Percentiles rank a stretch among this genome's conserved stretches.
Evolutionary conservation across 768 basidiomycete species (phyloP).

Genomic region (Suillus tomentosus): DNA sequence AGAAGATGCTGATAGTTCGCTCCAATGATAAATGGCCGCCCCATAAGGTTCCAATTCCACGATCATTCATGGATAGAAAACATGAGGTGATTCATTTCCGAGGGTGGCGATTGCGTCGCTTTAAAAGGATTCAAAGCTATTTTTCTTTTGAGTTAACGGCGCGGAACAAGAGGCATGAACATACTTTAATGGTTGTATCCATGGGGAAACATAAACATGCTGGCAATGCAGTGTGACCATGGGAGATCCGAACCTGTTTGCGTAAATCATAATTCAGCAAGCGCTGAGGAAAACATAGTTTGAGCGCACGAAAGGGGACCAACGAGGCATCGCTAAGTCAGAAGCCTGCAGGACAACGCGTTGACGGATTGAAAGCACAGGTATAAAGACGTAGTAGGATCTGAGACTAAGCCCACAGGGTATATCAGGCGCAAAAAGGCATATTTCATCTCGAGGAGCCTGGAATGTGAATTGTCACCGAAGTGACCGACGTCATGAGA

Average conservation of each 20-base stretch:
- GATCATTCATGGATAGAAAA: slow-evolving; percentile 25
- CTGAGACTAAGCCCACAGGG: slow-evolving; percentile 7
- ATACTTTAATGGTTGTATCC: slow-evolving; percentile 16
- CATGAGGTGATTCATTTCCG: slow-evolving; percentile 39
- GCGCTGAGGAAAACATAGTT: slow-evolving; percentile 16
- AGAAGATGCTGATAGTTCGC: slow-evolving; percentile 30
- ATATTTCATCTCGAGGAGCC: slow-evolving; percentile 10
- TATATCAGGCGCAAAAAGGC: slow-evolving; percentile 8
- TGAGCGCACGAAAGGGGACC: slow-evolving; percentile 18
- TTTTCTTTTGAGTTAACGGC: slow-evolving; percentile 5
- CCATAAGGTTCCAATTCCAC: slow-evolving; percentile 26
- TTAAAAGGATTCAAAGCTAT: not conserved
- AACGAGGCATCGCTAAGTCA: slow-evolving; percentile 18
- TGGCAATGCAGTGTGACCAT: slow-evolving; percentile 13
- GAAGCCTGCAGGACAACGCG: slow-evolving; percentile 12
- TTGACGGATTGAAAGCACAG: slow-evolving; percentile 16
- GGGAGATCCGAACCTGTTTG: slow-evolving; percentile 12
- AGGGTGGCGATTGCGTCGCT: slow-evolving; percentile 22
- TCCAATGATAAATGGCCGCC: slow-evolving; percentile 26
- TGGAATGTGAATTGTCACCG: not conserved
- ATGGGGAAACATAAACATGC: slow-evolving; percentile 20
- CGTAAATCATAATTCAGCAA: slow-evolving; percentile 13
- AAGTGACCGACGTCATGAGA: slow-evolving; percentile 6
- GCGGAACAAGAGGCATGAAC: not conserved
- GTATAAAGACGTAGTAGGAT: slow-evolving; percentile 13